Percentiles rank a stretch among this genome's conserved stretches.
Evolutionary conservation across 2,329 filamentous ascomycete genomes (phyloP).

Genomic region (Lachnum nothofagi): DNA sequence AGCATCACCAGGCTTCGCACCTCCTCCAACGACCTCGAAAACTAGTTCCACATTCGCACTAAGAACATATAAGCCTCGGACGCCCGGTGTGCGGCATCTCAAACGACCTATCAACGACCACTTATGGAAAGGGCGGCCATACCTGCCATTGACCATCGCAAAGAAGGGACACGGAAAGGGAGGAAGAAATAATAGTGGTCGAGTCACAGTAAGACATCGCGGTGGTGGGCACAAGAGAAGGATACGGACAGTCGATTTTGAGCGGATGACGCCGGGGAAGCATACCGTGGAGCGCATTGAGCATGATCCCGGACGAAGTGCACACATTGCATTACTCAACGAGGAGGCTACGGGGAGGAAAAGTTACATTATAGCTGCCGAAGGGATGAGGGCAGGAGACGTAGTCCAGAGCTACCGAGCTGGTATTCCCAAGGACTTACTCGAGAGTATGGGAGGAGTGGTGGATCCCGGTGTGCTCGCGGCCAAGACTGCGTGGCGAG

Average conservation of each 20-base stretch:
- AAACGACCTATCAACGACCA: slow-evolving; percentile 92
- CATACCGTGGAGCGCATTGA: slow-evolving; percentile 92
- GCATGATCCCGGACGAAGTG: slow-evolving; percentile 87
- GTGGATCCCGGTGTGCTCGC: slow-evolving; percentile 95
- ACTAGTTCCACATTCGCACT: slow-evolving; percentile 41
- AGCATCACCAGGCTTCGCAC: slow-evolving; percentile 39
- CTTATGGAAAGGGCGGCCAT: slow-evolving; percentile 87
- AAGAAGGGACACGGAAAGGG: slow-evolving; percentile 92
- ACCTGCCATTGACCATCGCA: slow-evolving; percentile 75
- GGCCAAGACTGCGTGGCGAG: slow-evolving; percentile 86
- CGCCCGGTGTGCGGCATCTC: slow-evolving; percentile 86
- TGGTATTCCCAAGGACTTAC: slow-evolving; percentile 80
- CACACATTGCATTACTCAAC: slow-evolving; percentile 84
- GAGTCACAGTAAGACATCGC: slow-evolving; percentile 82
- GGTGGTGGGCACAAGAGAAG: slow-evolving; percentile 89
- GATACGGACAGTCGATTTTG: slow-evolving; percentile 87
- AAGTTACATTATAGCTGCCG: slow-evolving; percentile 91
- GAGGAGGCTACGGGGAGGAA: slow-evolving; percentile 68
- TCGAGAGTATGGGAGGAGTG: slow-evolving; percentile 86
- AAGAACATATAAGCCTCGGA: slow-evolving; percentile 87
- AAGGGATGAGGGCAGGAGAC: slow-evolving; percentile 89
- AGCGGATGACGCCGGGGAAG: slow-evolving; percentile 69
- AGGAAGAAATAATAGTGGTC: slow-evolving; percentile 81
- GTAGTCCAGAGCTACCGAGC: slow-evolving; percentile 84
- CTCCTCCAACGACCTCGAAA: slow-evolving; percentile 40